Conservation (phyloP, 345 rosid species). For the Citrus trifoliata region DNA sequence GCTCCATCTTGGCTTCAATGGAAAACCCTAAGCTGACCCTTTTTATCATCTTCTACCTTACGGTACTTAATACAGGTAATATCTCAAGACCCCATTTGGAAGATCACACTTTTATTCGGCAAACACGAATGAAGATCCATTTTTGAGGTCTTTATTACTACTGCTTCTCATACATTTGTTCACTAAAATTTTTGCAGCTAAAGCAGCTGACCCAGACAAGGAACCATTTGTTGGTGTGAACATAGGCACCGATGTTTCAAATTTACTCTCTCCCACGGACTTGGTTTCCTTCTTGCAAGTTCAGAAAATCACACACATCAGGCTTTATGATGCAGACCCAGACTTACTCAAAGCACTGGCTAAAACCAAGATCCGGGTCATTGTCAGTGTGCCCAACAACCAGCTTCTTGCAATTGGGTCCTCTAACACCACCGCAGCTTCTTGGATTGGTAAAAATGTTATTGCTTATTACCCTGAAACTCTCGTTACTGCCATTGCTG, state of each 20-base stretch:
- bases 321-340: conserved; percentile 80
- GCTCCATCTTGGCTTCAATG: conserved; percentile 59
- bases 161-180: background rate
- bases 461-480: conserved; percentile 82
- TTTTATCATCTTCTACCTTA: conserved; percentile 31
- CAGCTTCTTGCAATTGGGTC: conserved; percentile 95
- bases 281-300: conserved; percentile 65
- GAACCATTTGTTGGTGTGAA: conserved; percentile 84
- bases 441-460: conserved; percentile 80
- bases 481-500: conserved; percentile 64
- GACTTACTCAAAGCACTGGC: conserved; percentile 76
- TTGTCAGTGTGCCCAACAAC: conserved; percentile 86
- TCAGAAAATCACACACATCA: conserved; percentile 71
- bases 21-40: conserved; percentile 43
- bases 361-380: conserved; percentile 84
- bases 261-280: conserved; percentile 42
- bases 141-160: background rate
- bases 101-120: background rate
- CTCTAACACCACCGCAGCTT: conserved; percentile 80
- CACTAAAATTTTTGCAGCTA: conserved; percentile 15
- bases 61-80: conserved; percentile 22
- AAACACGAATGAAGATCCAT: background rate
- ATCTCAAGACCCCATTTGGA: conserved; percentile 5
- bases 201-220: conserved; percentile 42
- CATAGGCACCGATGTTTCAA: conserved; percentile 75